Evolutionary conservation across 495 filamentous ascomycete species (phyloP), one percentile per base, ranked within the genome.

Genomic region (Coniosporium apollinis): DNA sequence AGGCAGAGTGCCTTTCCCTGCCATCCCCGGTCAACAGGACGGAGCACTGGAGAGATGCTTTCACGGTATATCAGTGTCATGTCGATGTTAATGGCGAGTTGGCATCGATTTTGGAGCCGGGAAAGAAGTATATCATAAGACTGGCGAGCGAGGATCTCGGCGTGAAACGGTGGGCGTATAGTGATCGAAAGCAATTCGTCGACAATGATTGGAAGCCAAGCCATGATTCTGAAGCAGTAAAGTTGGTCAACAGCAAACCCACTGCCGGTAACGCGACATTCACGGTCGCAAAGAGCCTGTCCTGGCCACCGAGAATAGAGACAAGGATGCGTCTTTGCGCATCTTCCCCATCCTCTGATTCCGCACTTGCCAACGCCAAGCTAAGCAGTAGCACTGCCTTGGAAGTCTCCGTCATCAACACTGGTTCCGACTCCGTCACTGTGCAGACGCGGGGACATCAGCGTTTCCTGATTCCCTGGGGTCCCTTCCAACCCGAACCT

Each of bases 231-330:
- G 44, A 47, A 43, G 35, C 41, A 17, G 32, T 34, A 21, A 41
- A 28, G 36, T 33, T 47, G 36, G 42, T 47, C 36, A 47, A 45
- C 36, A 44, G 44, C 44, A 47, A 47, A 39, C 25, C 36, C 15
- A 45, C 44, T 30, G 44, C 42, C 42, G 42, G 44, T 18, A 47
- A 37, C 33, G 44, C 44, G 30, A 47, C 30, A 38, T 47, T 47
- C 22, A 44, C 20, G 36, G 41, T 44, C 26, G 35, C 41, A 30
- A 18, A 25, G 28, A 21, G 30, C 30, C 24, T 47, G 21, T 33
- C 41, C 29, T 44, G 25, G 30, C 44, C 44, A 34, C 44, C 44
- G 25, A 41, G 37, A 28, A 39, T 47, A 21, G 41, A 47, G 30
- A 45, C 36, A 16, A 34, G 42, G 26, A 47, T 47, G 44, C 44